These are phyloP conservation scores for Periconia macrospinosa DNA, from an alignment of 2,329 filamentous ascomycete genomes.

Conservation along the genomic window DNA sequence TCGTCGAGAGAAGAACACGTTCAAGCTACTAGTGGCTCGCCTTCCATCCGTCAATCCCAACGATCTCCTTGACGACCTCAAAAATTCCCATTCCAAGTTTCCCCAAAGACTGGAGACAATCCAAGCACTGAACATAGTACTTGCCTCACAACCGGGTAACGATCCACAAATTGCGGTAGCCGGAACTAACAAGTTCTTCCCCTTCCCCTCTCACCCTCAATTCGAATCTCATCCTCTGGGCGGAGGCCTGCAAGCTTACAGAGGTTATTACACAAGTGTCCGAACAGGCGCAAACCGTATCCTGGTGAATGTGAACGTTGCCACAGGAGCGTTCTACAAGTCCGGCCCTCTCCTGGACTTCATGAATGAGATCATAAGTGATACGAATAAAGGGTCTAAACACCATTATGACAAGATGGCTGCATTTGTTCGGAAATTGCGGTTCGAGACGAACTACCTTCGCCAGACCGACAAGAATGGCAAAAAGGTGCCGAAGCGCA, in stretches of 20 bases:
- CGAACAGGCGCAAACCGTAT: slow-evolving; percentile 61
- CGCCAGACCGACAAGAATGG: slow-evolving; percentile 36
- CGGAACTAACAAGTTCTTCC: slow-evolving; percentile 54
- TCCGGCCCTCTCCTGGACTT: slow-evolving; percentile 43
- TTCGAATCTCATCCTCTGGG: slow-evolving; percentile 47
- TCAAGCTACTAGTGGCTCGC: slow-evolving; percentile 21
- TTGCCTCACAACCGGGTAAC: slow-evolving; percentile 53
- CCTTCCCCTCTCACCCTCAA: slow-evolving; percentile 50
- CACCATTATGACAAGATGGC: neutral
- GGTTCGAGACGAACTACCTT: slow-evolving; percentile 46
- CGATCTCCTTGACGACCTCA: slow-evolving; percentile 50
- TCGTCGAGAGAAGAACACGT: slow-evolving; percentile 17
- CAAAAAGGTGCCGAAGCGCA: slow-evolving; percentile 21
- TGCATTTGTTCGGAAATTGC: slow-evolving; percentile 42
- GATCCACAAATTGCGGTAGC: slow-evolving; percentile 47
- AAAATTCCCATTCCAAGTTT: slow-evolving; percentile 45
- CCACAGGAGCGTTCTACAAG: slow-evolving; percentile 61
- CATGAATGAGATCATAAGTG: slow-evolving; percentile 25
- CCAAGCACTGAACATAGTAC: slow-evolving; percentile 61
- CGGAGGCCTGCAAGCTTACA: slow-evolving; percentile 57
- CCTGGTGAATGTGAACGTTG: slow-evolving; percentile 65
- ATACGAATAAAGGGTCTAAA: neutral
- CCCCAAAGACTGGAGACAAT: slow-evolving; percentile 54
- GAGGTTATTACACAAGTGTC: slow-evolving; percentile 65
- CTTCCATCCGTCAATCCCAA: slow-evolving; percentile 26